Evolutionary conservation across 495 filamentous ascomycete genomes (phyloP).

Genomic region (Staphylotrichum tortipilum): DNA sequence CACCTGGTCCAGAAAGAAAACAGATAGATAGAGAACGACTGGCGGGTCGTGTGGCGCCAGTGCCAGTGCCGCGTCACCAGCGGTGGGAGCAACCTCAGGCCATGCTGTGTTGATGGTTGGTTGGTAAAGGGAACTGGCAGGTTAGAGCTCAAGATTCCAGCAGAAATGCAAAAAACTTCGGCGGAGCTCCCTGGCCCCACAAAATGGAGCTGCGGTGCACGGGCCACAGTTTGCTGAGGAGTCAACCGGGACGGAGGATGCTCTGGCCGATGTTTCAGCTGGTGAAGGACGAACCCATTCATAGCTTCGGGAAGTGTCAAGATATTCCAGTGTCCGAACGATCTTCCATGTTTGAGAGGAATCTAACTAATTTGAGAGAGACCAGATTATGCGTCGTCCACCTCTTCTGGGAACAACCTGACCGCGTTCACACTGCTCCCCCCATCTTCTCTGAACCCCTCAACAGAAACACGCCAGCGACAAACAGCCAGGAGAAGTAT

Average conservation of each 20-base stretch:
- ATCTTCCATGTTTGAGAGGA: background rate
- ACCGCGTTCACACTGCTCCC: no score
- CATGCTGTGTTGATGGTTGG: no score
- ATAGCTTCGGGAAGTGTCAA: no score
- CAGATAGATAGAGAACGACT: no score
- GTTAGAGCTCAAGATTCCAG: no score
- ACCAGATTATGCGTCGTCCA: background rate
- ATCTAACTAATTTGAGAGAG: constrained; percentile 1
- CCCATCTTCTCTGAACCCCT: background rate
- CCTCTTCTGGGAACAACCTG: background rate
- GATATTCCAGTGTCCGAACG: background rate
- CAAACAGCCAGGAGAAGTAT: background rate
- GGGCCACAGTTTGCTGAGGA: background rate
- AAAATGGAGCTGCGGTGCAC: background rate
- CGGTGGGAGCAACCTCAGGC: no score
- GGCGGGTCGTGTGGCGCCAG: no score
- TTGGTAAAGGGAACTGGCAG: background rate
- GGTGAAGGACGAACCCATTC: no score
- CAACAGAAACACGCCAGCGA: background rate
- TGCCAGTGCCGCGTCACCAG: no score
- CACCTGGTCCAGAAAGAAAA: no score
- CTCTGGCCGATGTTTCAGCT: background rate
- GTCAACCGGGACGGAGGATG: background rate
- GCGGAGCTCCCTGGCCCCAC: background rate
- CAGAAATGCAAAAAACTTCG: background rate